Conservation (phyloP, 2,329 filamentous ascomycete genomes). For the Coniosporium tulheliwenetii region DNA sequence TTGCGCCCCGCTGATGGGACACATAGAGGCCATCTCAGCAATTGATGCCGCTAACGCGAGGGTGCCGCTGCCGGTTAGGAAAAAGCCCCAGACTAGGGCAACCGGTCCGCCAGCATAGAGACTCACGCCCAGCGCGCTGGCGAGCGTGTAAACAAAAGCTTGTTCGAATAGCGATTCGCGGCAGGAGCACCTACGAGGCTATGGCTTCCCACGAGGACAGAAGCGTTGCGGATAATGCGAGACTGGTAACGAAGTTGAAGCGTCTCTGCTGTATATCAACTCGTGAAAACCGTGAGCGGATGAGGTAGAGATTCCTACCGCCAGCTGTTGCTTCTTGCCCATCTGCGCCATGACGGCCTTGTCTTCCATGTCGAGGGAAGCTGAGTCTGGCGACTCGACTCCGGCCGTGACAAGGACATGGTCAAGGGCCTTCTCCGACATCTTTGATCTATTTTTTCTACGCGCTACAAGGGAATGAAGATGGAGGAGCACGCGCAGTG, state of each 20-base stretch:
- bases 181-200: neutral
- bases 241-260: neutral
- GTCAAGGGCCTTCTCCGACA: too few relatives aligned
- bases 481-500: too few relatives aligned
- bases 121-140: constrained; percentile 8
- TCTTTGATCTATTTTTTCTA: too few relatives aligned
- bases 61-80: constrained; percentile 12
- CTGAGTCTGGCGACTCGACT: too few relatives aligned
- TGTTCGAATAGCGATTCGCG: neutral
- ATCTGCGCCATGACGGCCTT: neutral
- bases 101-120: constrained; percentile 15
- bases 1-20: constrained; percentile 13
- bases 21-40: constrained; percentile 18
- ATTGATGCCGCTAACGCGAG: constrained; percentile 12
- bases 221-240: neutral
- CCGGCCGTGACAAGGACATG: too few relatives aligned
- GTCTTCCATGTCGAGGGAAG: neutral
- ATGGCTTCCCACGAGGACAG: neutral
- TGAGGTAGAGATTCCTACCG: neutral
- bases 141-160: too few relatives aligned
- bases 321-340: neutral
- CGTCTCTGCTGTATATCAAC: neutral
- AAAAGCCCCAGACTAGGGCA: constrained; percentile 16
- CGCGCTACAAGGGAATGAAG: too few relatives aligned
- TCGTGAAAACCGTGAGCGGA: neutral